These are phyloP conservation scores for Penicillium herquei DNA, from an alignment of 495 filamentous ascomycete species.

Conservation along the genomic window DNA sequence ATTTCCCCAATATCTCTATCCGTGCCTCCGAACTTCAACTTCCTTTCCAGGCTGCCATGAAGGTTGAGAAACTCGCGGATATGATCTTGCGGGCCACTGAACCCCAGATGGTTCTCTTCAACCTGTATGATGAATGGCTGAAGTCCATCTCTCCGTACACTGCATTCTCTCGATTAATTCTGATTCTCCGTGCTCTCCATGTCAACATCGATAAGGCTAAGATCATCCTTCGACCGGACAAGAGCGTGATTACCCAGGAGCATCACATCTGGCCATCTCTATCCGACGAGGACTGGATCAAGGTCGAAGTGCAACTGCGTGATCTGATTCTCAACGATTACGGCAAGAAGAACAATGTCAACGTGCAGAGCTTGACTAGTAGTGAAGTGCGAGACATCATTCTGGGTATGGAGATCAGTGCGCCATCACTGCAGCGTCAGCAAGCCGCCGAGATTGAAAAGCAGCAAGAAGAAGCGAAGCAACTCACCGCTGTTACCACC, in stretches of 20 bases:
- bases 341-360: conserved; percentile 99
- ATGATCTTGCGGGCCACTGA: conserved; percentile 98
- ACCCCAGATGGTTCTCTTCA: conserved; percentile 99
- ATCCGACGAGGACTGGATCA: conserved; percentile 97
- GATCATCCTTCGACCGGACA: conserved; percentile 93
- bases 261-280: conserved; percentile 98
- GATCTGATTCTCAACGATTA: conserved; percentile 98
- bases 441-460: conserved; percentile 99
- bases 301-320: conserved; percentile 93
- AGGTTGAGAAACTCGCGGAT: conserved; percentile 97
- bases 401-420: conserved; percentile 98
- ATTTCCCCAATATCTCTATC: conserved; percentile 99
- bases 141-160: conserved; percentile 99
- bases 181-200: conserved; percentile 93
- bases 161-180: conserved; percentile 91
- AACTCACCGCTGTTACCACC: conserved; percentile 95
- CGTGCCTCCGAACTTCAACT: conserved; percentile 96
- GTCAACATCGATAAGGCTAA: conserved; percentile 99
- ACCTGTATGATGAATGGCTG: conserved; percentile 98
- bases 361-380: conserved; percentile 91
- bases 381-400: conserved; percentile 99
- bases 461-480: conserved; percentile 94
- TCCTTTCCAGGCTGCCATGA: conserved; percentile 99
- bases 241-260: conserved; percentile 96
- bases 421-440: conserved; percentile 96